A percentile compares a stretch with the other conserved stretches of the same genome.
phyloP scores from a whole-genome alignment of 140 eudicot species.

The Anethum foeniculum region DNA sequence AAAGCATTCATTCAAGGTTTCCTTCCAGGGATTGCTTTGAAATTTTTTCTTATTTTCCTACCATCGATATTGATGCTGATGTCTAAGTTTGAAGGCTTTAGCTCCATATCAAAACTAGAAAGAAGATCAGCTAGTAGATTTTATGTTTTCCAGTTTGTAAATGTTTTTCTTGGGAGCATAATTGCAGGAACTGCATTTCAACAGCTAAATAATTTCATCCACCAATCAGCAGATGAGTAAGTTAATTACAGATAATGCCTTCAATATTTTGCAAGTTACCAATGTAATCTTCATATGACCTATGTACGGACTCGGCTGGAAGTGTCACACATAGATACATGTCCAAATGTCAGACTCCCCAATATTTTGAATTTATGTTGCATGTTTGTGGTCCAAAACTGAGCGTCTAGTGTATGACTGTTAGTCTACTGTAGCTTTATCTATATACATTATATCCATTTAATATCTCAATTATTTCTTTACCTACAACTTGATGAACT shows the following conservation, averaged over 20 bases:
- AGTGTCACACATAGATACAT: neutral
- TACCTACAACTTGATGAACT: neutral
- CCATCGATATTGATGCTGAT: conserved; percentile 74
- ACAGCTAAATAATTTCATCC: conserved; percentile 58
- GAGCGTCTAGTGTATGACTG: neutral
- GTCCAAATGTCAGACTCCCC: neutral
- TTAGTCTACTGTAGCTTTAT: neutral
- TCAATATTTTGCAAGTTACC: neutral
- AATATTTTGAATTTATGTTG: neutral
- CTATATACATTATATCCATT: neutral
- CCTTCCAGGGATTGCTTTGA: conserved; percentile 79
- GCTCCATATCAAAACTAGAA: conserved; percentile 57
- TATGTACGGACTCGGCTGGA: neutral
- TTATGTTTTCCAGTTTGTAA: conserved; percentile 59
- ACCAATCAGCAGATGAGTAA: conserved; percentile 65
- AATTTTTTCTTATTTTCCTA: conserved; percentile 60
- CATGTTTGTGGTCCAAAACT: neutral
- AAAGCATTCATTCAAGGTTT: conserved; percentile 77
- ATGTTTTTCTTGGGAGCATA: conserved; percentile 83
- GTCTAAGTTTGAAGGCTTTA: conserved; percentile 79
- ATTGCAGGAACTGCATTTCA: conserved; percentile 76
- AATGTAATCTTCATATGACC: neutral
- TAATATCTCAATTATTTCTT: neutral
- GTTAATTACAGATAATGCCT: conserved; percentile 12
- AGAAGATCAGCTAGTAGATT: conserved; percentile 76